Evolutionary conservation across 495 filamentous ascomycete genomes (phyloP), one percentile per base, ranked within the genome.

Genomic region (Aspergillus baeticus): DNA sequence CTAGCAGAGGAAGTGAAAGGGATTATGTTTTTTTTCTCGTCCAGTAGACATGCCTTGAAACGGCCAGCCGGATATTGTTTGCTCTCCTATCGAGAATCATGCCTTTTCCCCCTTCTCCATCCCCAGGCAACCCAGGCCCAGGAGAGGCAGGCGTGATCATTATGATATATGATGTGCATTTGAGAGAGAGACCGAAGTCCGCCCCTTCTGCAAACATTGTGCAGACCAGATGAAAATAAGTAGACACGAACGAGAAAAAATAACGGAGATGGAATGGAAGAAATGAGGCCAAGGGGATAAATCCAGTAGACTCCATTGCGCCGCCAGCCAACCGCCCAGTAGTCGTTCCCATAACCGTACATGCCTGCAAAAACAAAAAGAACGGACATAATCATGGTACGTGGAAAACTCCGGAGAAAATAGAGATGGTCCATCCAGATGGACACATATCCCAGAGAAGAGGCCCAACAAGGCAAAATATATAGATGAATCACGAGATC

Each of bases 111-210:
- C 22, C 21, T 18, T 33, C n/a, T 14, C 20, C 46, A 8, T 37
- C 38, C 29, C 15, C 47, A 37, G 20, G 48, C 18, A 10, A 20
- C 17, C 23, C 26, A 33, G 11, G 45, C 26, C 45, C 26, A 29
- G 22, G 10, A 45, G 41, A 54, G 34, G 22, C 31, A 23, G 34
- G 43, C 11, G 33, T 22, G 43, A 46, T 48, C 33, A 46, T 36
- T 31, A 48, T 35, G 39, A 45, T 29, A 49, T 44, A 50, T 58
- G 68, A 73, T 69, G 72, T 71, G 46, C 47, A 54, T 55, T 43
- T 62, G 52, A 64, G 36, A 61, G 64, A n/a, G 51, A 64, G 42
- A 51, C 17, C 29, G 48, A 51, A 57, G 50, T 22, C 55, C 58
- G 46, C 39, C 20, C 17, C 26, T 4, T 15, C 15, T 15, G 10